Conservation (phyloP, 176 grass and related monocot species). For the Triticum urartu region DNA sequence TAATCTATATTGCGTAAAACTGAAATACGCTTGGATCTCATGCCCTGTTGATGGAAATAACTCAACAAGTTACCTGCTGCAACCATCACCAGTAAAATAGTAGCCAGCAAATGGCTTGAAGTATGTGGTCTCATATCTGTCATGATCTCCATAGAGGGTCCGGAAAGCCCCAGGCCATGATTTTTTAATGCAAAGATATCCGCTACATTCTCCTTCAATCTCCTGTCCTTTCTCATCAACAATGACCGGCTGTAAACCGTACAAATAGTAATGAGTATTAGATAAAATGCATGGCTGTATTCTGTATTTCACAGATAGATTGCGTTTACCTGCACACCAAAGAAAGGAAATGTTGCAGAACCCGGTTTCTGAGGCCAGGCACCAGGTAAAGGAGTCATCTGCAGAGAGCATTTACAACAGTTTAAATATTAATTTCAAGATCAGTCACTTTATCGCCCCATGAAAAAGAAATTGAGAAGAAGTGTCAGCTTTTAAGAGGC, state of each 20-base stretch:
- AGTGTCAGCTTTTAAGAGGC: background rate
- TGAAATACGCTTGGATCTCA: background rate
- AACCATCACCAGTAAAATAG: conserved; percentile 87
- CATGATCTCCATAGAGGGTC: conserved; percentile 82
- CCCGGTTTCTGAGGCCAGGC: conserved; percentile 84
- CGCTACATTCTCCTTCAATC: conserved; percentile 75
- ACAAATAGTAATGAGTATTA: background rate
- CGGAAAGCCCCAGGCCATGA: conserved; percentile 88
- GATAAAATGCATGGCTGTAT: background rate
- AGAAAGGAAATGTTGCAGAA: conserved; percentile 83
- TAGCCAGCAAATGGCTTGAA: conserved; percentile 82
- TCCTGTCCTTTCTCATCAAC: conserved; percentile 90
- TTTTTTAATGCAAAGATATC: conserved; percentile 88
- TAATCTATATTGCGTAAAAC: background rate
- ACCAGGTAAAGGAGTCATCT: conserved; percentile 82
- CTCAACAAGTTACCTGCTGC: conserved; percentile 52
- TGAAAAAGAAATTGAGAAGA: conserved; percentile 15
- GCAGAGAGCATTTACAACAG: conserved; percentile 26
- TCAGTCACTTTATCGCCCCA: conserved; percentile 1
- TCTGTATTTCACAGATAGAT: conserved; percentile 19
- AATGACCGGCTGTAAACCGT: conserved; percentile 50
- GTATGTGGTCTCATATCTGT: conserved; percentile 86
- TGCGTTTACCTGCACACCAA: conserved; percentile 78
- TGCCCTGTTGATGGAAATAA: conserved; percentile 9
- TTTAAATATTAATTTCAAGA: background rate